Conservation (phyloP, 768 basidiomycete genomes). For the Trametes villosa region DNA sequence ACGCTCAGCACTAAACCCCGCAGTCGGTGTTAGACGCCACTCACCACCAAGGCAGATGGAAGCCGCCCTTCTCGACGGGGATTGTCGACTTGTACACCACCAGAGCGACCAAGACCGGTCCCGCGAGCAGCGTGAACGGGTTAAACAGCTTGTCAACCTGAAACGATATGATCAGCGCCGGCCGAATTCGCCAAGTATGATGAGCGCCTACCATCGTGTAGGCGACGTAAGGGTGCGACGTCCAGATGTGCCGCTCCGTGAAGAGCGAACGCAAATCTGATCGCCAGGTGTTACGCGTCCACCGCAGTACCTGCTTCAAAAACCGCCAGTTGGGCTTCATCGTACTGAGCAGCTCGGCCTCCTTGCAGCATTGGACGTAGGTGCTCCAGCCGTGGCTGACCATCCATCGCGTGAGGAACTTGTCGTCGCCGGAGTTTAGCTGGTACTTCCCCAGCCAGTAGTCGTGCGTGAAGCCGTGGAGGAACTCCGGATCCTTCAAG, state of each 20-base stretch:
- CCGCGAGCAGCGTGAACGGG: slow-evolving; percentile 84
- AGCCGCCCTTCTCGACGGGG: slow-evolving; percentile 67
- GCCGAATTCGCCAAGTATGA: slow-evolving; percentile 1
- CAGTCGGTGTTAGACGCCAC: slow-evolving; percentile 43
- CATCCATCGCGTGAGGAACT: slow-evolving; percentile 96
- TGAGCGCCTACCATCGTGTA: slow-evolving; percentile 79
- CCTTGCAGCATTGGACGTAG: slow-evolving; percentile 87
- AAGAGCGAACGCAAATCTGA: slow-evolving; percentile 88
- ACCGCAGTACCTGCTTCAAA: slow-evolving; percentile 89
- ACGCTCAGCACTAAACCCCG: background rate
- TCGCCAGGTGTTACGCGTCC: slow-evolving; percentile 95
- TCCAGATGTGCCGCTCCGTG: slow-evolving; percentile 88
- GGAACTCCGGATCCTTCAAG: slow-evolving; percentile 91
- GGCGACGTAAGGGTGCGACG: slow-evolving; percentile 79
- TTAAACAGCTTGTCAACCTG: slow-evolving; percentile 87
- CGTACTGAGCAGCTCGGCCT: slow-evolving; percentile 84
- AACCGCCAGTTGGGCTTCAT: slow-evolving; percentile 99
- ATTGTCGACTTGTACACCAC: slow-evolving; percentile 82
- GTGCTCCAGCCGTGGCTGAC: slow-evolving; percentile 94
- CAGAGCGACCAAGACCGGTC: slow-evolving; percentile 77
- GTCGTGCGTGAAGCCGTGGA: slow-evolving; percentile 93
- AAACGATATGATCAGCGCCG: slow-evolving; percentile 13
- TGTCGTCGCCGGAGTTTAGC: slow-evolving; percentile 92
- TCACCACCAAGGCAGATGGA: slow-evolving; percentile 83
- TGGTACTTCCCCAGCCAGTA: slow-evolving; percentile 95